Evolutionary conservation across 495 filamentous ascomycete species (phyloP).

Genomic region (Aspergillus hancockii): DNA sequence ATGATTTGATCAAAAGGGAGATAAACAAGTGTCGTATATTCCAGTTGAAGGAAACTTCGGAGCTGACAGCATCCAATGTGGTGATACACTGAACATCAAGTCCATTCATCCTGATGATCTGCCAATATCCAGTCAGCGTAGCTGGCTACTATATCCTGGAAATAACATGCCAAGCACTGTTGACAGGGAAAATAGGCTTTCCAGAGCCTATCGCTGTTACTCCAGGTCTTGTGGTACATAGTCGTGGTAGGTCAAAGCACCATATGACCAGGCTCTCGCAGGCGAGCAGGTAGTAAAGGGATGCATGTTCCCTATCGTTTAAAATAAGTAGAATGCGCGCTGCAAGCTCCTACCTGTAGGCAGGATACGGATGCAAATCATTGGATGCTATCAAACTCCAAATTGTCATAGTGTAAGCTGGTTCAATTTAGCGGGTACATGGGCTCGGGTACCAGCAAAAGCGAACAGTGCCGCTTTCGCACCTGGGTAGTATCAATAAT

Average conservation of each 20-base stretch:
- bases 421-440: not conserved
- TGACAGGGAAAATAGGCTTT: not conserved
- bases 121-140: not conserved
- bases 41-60: not conserved
- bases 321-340: not conserved
- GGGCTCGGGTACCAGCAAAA: slow-evolving; percentile 6
- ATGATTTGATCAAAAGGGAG: no score
- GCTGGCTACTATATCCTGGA: not conserved
- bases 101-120: not conserved
- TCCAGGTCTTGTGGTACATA: not conserved
- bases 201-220: not conserved
- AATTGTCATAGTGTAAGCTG: not conserved
- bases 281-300: not conserved
- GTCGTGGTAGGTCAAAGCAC: not conserved
- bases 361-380: not conserved
- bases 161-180: not conserved
- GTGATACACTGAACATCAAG: not conserved
- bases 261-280: not conserved
- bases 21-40: not conserved
- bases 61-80: not conserved
- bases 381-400: not conserved
- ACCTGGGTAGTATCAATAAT: slow-evolving; percentile 11
- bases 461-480: slow-evolving; percentile 9
- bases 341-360: not conserved
- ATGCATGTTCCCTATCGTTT: not conserved